phyloP scores from a whole-genome alignment of 73 alveolate genomes.

The Paramecium biaurelia region DNA sequence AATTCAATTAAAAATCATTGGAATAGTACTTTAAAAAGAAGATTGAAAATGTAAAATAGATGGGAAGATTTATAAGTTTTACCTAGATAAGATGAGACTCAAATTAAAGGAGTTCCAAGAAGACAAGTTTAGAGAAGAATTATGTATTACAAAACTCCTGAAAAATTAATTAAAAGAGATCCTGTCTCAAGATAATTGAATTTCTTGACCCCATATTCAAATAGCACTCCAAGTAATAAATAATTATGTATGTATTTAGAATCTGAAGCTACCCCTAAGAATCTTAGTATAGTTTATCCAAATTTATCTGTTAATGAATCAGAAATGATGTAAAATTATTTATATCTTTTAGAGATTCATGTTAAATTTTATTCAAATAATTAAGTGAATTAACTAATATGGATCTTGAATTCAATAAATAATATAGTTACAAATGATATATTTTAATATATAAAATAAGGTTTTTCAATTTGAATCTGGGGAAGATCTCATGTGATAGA shows the following conservation, averaged over 20 bases:
- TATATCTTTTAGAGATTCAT: not conserved
- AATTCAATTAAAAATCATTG: conserved; percentile 95
- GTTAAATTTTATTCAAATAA: not conserved
- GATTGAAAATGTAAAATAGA: conserved; percentile 52
- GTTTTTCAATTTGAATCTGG: not conserved
- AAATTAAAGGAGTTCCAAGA: conserved; percentile 25
- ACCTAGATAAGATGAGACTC: not conserved
- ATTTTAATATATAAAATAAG: not conserved
- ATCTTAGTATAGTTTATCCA: conserved; percentile 9
- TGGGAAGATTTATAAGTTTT: conserved; percentile 54
- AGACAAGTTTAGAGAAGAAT: conserved; percentile 3
- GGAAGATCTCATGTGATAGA: not conserved
- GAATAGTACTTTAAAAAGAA: conserved; percentile 84
- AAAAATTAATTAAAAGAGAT: conserved; percentile 4
- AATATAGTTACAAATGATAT: conserved; percentile 33
- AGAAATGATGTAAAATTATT: not conserved
- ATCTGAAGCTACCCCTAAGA: not conserved
- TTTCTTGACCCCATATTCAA: conserved; percentile 13
- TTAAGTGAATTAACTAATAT: not conserved
- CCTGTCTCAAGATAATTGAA: conserved; percentile 18
- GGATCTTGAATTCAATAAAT: conserved; percentile 32
- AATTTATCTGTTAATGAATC: not conserved
- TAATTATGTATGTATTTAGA: not conserved
- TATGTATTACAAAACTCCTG: conserved; percentile 12
- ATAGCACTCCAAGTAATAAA: not conserved